Base-by-base conservation (phyloP, 345 rosid genomes). In the Camelina laxa region DNA sequence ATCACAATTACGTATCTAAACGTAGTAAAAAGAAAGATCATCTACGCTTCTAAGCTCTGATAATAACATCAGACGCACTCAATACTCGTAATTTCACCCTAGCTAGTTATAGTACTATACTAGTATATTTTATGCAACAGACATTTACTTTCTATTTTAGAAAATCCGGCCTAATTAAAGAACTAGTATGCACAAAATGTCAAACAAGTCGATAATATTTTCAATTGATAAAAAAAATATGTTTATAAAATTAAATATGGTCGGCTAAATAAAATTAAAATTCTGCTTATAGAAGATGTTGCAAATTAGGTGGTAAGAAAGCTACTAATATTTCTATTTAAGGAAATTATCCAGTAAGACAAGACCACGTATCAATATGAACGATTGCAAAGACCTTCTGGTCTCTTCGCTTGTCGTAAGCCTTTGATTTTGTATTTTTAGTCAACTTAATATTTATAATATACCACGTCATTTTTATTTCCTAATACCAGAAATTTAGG, bases 291-390 rank as follows among this genome's bases (percentile, higher is more conserved):
- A 61, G 79, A 68, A 61, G 53, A 60, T 72, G 69, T 72, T 53
- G 76, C 50, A 69, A 54, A 76, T 69, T 76, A 69, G 75, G 75
- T 76, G 59, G 65, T 69, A 76, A 61, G 75, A 76, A n/a, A 76
- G 80, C 75, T 53, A 72, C 69, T 53, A 72, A 62, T 62, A 63
- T 63, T 63, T 72, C 76, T 72, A 53, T 39, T 72, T 62, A 42
- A 62, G 75, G 60, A 62, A 62, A 35, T 0, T 1, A 69, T 60
- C 75, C 70, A 69, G 48, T 69, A 53, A 61, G 49, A 54, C 54
- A 44, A 60, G 1, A 48, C 35, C 65, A 69, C 65, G 65, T 69
- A 47, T 61, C 49, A 31, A 44, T 51, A 38, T 33, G 2, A 2
- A 33, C 7, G 36, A 33, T 38, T 50, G 50, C 16, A 22, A 55